Percentiles rank a stretch among this genome's conserved stretches.
Evolutionary conservation across 495 filamentous ascomycete genomes (phyloP).

Genomic region (Letharia columbiana): DNA sequence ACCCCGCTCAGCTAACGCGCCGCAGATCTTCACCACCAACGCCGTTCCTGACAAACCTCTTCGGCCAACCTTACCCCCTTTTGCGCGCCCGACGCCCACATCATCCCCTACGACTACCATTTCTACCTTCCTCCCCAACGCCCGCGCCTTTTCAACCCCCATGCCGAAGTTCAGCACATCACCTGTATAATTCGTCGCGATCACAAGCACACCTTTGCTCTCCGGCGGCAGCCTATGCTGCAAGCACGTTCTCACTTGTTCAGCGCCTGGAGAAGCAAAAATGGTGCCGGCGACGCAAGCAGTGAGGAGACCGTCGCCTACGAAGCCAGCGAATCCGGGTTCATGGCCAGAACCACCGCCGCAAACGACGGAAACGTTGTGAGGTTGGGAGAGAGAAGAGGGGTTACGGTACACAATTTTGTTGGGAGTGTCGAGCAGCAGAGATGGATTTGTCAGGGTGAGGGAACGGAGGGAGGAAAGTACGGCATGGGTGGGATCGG

Average conservation of each 20-base stretch:
- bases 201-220: slow-evolving; percentile 59
- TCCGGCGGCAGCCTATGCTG: slow-evolving; percentile 59
- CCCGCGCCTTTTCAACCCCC: slow-evolving; percentile 85
- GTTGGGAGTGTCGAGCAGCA: slow-evolving; percentile 69
- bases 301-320: slow-evolving; percentile 66
- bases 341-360: slow-evolving; percentile 93
- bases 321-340: slow-evolving; percentile 71
- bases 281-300: slow-evolving; percentile 87
- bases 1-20: slow-evolving; percentile 73
- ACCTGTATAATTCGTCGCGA: slow-evolving; percentile 59
- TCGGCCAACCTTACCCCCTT: slow-evolving; percentile 83
- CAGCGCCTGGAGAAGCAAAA: slow-evolving; percentile 80
- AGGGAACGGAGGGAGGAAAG: slow-evolving; percentile 65
- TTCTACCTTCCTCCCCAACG: slow-evolving; percentile 68
- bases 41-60: slow-evolving; percentile 89
- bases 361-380: slow-evolving; percentile 71
- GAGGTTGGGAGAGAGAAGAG: slow-evolving; percentile 26
- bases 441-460: slow-evolving; percentile 76
- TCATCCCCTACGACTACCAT: slow-evolving; percentile 97
- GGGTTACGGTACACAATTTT: slow-evolving; percentile 82
- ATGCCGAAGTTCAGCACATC: slow-evolving; percentile 95
- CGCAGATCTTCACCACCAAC: slow-evolving; percentile 79
- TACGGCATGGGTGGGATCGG: slow-evolving; percentile 74
- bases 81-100: slow-evolving; percentile 76
- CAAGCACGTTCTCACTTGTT: slow-evolving; percentile 74